phyloP scores from a whole-genome alignment of 2,329 filamentous ascomycete species.

The Sporothrix luriei region DNA sequence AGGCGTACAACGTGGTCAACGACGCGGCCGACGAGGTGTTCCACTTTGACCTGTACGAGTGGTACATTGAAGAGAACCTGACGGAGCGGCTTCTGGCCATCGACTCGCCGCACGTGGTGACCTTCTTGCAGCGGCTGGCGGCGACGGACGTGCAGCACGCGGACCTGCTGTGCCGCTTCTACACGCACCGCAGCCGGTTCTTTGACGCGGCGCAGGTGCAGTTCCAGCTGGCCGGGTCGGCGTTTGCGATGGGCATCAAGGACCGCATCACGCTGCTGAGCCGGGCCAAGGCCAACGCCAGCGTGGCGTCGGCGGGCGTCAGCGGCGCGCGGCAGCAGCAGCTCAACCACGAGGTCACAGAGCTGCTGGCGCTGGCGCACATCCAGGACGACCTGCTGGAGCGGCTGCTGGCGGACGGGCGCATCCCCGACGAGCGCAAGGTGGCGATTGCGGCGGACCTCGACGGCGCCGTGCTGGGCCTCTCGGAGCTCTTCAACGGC shows the following conservation, averaged over 20 bases:
- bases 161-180: constrained; percentile 90
- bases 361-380: constrained; percentile 87
- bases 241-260: constrained; percentile 76
- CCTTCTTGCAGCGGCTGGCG: constrained; percentile 79
- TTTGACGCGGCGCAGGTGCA: constrained; percentile 89
- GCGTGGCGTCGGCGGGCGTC: constrained; percentile 75
- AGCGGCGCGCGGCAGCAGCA: constrained; percentile 80
- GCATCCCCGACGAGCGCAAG: constrained; percentile 66
- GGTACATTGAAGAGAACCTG: constrained; percentile 87
- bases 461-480: constrained; percentile 73
- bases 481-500: constrained; percentile 87
- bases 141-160: constrained; percentile 73
- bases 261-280: constrained; percentile 87
- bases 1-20: constrained; percentile 90
- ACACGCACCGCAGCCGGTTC: constrained; percentile 79
- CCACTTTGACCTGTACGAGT: constrained; percentile 94
- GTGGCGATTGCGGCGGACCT: constrained; percentile 67
- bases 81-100: constrained; percentile 83
- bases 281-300: constrained; percentile 88
- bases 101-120: constrained; percentile 80
- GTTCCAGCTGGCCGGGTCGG: constrained; percentile 77
- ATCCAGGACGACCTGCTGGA: constrained; percentile 92
- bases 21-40: constrained; percentile 89
- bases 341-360: constrained; percentile 79
- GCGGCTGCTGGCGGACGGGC: constrained; percentile 70